Percentiles rank a stretch among this genome's conserved stretches.
phyloP scores from a whole-genome alignment of 208 protist genomes.

The Trypanosoma boissoni region DNA sequence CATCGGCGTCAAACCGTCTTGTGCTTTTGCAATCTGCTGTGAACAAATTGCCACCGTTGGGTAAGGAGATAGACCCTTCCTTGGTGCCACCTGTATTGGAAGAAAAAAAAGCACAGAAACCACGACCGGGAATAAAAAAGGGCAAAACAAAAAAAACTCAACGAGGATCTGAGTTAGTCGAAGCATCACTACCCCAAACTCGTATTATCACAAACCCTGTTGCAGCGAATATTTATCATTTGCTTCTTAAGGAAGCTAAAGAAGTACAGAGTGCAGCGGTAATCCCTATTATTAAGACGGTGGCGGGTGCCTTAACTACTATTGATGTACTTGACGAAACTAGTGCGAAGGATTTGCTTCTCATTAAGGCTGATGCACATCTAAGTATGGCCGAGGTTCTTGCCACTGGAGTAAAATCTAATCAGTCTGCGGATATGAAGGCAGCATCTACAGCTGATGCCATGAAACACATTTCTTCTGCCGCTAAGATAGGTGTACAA shows the following conservation, averaged over 20 bases:
- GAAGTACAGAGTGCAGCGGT: constrained; percentile 40
- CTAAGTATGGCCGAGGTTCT: constrained; percentile 38
- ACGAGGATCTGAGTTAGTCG: background rate
- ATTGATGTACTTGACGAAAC: constrained; percentile 29
- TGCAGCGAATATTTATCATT: constrained; percentile 52
- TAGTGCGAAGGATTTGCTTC: constrained; percentile 30
- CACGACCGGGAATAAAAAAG: background rate
- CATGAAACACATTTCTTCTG: constrained; percentile 23
- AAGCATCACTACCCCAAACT: background rate
- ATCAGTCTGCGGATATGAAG: background rate
- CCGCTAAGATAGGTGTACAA: constrained; percentile 30
- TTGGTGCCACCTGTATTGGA: background rate
- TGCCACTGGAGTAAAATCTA: constrained; percentile 12
- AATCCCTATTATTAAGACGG: constrained; percentile 48
- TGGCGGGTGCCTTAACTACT: constrained; percentile 45
- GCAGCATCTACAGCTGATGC: constrained; percentile 5
- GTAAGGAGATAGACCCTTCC: background rate
- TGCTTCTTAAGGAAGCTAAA: constrained; percentile 59
- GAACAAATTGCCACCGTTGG: constrained; percentile 42
- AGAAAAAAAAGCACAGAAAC: background rate
- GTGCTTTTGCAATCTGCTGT: constrained; percentile 45
- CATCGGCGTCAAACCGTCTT: constrained; percentile 34
- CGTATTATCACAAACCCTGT: constrained; percentile 13
- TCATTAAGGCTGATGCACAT: constrained; percentile 48
- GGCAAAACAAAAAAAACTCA: background rate